These are phyloP conservation scores for Candida maesae DNA, from an alignment of 805 yeast genomes.

Conservation along the genomic window DNA sequence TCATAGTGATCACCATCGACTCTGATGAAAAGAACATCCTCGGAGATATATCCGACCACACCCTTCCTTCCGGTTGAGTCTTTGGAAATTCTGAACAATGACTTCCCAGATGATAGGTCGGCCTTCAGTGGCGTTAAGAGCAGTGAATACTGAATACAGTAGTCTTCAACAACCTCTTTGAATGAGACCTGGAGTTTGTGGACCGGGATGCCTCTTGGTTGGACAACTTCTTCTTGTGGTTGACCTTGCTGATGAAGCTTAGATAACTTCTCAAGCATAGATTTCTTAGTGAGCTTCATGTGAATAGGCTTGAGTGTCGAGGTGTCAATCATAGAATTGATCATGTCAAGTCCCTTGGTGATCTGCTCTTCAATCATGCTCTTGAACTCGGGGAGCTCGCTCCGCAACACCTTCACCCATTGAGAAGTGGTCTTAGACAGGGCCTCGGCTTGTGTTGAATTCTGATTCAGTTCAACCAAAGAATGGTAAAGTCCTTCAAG, in stretches of 20 bases:
- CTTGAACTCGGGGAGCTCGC: neutral
- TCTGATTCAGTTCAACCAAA: no score
- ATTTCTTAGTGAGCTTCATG: conserved; percentile 7
- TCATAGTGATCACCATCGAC: conserved; percentile 30
- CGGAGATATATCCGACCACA: conserved; percentile 46
- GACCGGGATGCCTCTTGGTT: conserved; percentile 38
- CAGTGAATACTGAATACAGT: conserved; percentile 50
- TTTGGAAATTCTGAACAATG: conserved; percentile 40
- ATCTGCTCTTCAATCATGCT: conserved; percentile 16
- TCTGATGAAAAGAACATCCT: conserved; percentile 61
- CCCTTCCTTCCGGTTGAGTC: conserved; percentile 32
- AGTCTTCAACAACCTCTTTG: conserved; percentile 61
- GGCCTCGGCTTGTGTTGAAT: no score
- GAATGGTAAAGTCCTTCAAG: conserved; percentile 12
- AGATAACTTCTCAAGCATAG: conserved; percentile 1
- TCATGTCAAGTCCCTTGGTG: conserved; percentile 28
- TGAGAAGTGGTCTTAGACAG: no score
- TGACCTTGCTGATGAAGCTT: no score
- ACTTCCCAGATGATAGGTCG: conserved; percentile 35
- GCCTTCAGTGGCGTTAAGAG: conserved; percentile 18
- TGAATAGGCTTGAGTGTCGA: conserved; percentile 11
- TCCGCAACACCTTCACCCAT: neutral
- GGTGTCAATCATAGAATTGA: conserved; percentile 28
- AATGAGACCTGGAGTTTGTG: conserved; percentile 45
- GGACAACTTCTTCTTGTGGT: conserved; percentile 5